These are phyloP conservation scores for Aurinia saxatilis DNA, from an alignment of 345 rosid species.

Conservation along the genomic window DNA sequence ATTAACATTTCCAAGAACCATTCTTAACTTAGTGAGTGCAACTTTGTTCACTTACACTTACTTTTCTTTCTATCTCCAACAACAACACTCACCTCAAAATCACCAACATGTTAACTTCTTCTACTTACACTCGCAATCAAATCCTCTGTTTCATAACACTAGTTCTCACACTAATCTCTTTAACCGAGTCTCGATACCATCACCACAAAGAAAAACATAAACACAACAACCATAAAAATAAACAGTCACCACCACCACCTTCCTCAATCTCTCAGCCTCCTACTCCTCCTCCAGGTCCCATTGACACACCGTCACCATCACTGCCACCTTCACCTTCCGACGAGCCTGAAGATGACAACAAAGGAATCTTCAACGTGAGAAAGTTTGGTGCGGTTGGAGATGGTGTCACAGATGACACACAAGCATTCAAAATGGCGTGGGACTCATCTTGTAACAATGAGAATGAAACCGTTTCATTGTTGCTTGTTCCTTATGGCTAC, in stretches of 20 bases:
- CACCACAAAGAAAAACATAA: slow-evolving; percentile 35
- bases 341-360: slow-evolving; percentile 26
- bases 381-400: slow-evolving; percentile 77
- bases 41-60: slow-evolving; percentile 15
- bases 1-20: slow-evolving; percentile 29
- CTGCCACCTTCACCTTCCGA: slow-evolving; percentile 29
- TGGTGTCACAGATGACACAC: slow-evolving; percentile 65
- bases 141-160: slow-evolving; percentile 25
- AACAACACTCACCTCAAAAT: slow-evolving; percentile 12
- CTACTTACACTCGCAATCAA: slow-evolving; percentile 1
- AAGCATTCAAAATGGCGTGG: slow-evolving; percentile 88
- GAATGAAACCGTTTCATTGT: slow-evolving; percentile 17
- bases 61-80: slow-evolving; percentile 10
- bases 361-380: slow-evolving; percentile 42
- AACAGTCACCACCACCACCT: slow-evolving; percentile 26
- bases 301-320: slow-evolving; percentile 24
- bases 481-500: slow-evolving; percentile 58
- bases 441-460: slow-evolving; percentile 50
- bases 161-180: slow-evolving; percentile 27
- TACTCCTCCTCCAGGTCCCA: slow-evolving; percentile 35
- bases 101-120: slow-evolving; percentile 32
- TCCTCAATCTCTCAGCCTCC: slow-evolving; percentile 28
- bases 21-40: slow-evolving; percentile 25
- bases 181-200: slow-evolving; percentile 40
- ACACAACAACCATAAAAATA: slow-evolving; percentile 34